Conservation (phyloP, 2,329 filamentous ascomycete genomes). For the Didymella glomerata region DNA sequence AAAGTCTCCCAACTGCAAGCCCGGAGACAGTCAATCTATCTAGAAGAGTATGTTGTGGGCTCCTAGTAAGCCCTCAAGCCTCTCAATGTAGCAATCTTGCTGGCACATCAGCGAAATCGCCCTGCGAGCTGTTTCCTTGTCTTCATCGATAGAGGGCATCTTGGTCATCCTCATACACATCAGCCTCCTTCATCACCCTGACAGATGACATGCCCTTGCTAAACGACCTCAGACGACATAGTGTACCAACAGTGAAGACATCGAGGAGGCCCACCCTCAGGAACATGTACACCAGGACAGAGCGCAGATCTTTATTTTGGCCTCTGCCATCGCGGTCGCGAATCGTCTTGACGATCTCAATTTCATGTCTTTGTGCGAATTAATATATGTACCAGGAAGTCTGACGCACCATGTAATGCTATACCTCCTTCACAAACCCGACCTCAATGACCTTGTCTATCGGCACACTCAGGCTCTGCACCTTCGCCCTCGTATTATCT, state of each 20-base stretch:
- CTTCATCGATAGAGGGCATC: not conserved
- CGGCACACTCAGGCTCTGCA: constrained; percentile 68
- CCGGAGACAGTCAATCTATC: not conserved
- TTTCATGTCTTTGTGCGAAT: not conserved
- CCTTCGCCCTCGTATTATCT: constrained; percentile 72
- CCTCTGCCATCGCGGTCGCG: too few species aligned
- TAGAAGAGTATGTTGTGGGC: not conserved
- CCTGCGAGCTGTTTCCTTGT: not conserved
- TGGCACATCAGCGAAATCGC: not conserved
- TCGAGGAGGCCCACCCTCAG: too few species aligned
- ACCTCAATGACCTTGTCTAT: constrained; percentile 72
- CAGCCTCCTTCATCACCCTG: not conserved
- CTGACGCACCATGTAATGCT: constrained; percentile 8
- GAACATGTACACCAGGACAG: too few species aligned
- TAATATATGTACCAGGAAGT: constrained; percentile 3
- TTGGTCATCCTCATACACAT: not conserved
- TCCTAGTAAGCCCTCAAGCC: not conserved
- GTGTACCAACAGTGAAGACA: not conserved
- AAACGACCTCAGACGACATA: not conserved
- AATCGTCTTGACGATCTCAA: not conserved
- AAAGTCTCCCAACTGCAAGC: not conserved
- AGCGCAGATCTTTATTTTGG: too few species aligned
- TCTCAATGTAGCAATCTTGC: not conserved
- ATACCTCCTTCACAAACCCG: constrained; percentile 74
- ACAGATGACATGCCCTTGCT: not conserved